Evolutionary conservation across 495 filamentous ascomycete genomes (phyloP).

Genomic region (Penicillium flavigenum): DNA sequence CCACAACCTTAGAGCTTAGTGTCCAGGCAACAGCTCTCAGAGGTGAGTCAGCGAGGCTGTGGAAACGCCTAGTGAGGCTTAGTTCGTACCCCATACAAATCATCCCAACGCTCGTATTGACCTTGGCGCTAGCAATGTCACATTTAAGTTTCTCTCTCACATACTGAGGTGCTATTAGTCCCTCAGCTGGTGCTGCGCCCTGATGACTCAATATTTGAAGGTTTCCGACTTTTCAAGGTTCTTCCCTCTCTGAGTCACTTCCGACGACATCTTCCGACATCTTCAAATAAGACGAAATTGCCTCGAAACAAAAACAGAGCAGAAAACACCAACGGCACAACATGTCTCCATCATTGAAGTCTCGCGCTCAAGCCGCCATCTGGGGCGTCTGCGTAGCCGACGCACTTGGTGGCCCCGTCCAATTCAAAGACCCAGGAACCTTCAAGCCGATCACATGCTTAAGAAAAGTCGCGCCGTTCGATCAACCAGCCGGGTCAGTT

Average conservation of each 20-base stretch:
- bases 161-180: neutral
- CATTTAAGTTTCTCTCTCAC: neutral
- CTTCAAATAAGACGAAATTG: neutral
- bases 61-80: neutral
- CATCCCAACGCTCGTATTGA: neutral
- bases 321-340: neutral
- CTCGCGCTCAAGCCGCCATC: slow-evolving; percentile 41
- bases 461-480: slow-evolving; percentile 21
- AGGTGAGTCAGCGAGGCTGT: neutral
- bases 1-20: neutral
- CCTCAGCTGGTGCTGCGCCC: neutral
- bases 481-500: slow-evolving; percentile 28
- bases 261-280: neutral
- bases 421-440: slow-evolving; percentile 37
- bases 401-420: slow-evolving; percentile 49
- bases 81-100: neutral
- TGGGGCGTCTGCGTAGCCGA: slow-evolving; percentile 47
- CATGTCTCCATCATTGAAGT: slow-evolving; percentile 18
- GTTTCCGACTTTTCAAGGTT: neutral
- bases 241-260: neutral
- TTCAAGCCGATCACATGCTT: slow-evolving; percentile 40
- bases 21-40: neutral
- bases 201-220: neutral
- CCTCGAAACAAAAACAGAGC: neutral
- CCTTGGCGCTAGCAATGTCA: neutral